Evolutionary conservation across 441 rosid genomes (phyloP), one percentile per base, ranked within the genome.

Genomic region (Metrosideros polymorpha): DNA sequence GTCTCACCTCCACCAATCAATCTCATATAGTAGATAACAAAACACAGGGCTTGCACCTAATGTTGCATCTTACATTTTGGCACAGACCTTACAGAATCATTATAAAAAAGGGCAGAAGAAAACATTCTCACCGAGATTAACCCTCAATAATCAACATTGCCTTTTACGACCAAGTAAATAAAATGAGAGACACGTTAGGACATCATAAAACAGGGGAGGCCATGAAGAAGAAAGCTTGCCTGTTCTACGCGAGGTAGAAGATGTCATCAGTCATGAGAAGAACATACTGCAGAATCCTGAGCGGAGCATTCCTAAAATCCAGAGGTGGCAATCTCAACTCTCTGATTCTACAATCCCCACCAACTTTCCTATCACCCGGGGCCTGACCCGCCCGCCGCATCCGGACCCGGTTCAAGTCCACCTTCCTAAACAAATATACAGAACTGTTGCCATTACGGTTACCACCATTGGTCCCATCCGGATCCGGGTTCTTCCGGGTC

Each of bases 221-320:
- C 49, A 24, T 6, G 39, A 71, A 71, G 49, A 39, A 75, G 42
- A 43, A 35, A n/a, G 53, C 47, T 63, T 83, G 84, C 90, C 82
- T 50, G 22, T 89, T 89, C 79, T 88, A 94, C 2, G 94, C 92
- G 63, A 93, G 91, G 87, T 90, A 93, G 92, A 94, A 94, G 88
- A 94, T 86, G 86, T 93, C 93, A 76, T 93, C 97, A 24, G 97
- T 91, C 95, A 93, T 94, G 63, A 94, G 88, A 86, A 93, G 90
- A 79, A 93, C 84, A 86, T 94, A 94, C 85, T 94, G 97, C 91
- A 94, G 88, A 89, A 94, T 94, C 91, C 94, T 90, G 57, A 94
- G 88, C 49, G 97, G 95, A 1, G 97, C 92, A 86, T 94, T 94
- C 82, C 91, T 88, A 82, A 94, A 94, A 92, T 94, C 95, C 89